These are phyloP conservation scores for Trametes villosa DNA, from an alignment of 768 basidiomycete species.

Conservation along the genomic window DNA sequence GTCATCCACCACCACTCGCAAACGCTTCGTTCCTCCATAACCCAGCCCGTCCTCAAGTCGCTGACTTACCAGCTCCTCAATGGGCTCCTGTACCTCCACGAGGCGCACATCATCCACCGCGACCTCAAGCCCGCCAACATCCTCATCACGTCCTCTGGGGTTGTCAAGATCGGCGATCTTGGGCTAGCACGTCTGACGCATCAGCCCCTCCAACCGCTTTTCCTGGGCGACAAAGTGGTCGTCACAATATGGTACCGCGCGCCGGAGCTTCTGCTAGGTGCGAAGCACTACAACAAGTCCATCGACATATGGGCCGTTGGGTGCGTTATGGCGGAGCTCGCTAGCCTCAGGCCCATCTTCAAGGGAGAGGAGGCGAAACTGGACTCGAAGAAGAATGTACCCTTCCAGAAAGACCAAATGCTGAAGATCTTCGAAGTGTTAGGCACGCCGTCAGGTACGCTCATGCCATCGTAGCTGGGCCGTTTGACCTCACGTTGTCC, in stretches of 20 bases:
- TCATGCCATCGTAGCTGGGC: not conserved
- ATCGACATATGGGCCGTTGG: slow-evolving; percentile 98
- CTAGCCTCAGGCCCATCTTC: slow-evolving; percentile 94
- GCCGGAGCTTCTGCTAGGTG: slow-evolving; percentile 93
- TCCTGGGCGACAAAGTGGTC: slow-evolving; percentile 96
- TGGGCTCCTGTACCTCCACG: slow-evolving; percentile 93
- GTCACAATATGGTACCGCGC: slow-evolving; percentile 99
- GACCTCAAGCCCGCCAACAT: slow-evolving; percentile 99
- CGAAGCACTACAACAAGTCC: slow-evolving; percentile 96
- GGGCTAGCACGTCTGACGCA: slow-evolving; percentile 92
- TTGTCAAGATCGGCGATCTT: slow-evolving; percentile 98
- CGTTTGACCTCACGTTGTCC: not conserved
- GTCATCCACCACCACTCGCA: slow-evolving; percentile 98
- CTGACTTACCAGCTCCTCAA: slow-evolving; percentile 93
- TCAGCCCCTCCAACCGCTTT: slow-evolving; percentile 89
- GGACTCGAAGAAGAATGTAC: slow-evolving; percentile 95
- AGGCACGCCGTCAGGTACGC: slow-evolving; percentile 83
- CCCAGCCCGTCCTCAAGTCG: slow-evolving; percentile 83
- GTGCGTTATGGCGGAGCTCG: slow-evolving; percentile 95
- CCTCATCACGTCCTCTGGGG: slow-evolving; percentile 84
- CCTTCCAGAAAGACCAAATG: slow-evolving; percentile 95
- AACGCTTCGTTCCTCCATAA: slow-evolving; percentile 77
- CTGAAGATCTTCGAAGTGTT: slow-evolving; percentile 95
- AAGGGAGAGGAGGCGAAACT: slow-evolving; percentile 99
- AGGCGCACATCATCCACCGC: slow-evolving; percentile 92